Conservation (phyloP, 2,329 filamentous ascomycete species). For the Ambrosiella cleistominuta region DNA sequence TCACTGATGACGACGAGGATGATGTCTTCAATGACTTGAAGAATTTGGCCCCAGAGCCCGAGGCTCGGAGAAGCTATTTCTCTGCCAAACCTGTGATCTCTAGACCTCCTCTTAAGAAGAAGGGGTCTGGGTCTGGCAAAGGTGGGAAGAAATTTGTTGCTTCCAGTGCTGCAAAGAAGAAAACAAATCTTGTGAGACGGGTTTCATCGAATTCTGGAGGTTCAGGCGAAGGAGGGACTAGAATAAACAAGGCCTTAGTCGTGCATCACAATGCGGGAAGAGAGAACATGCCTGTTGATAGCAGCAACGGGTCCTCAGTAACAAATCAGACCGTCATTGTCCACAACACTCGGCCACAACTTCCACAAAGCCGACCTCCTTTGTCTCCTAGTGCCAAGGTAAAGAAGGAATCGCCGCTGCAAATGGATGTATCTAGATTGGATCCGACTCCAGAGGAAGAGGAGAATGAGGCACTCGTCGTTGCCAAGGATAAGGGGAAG, state of each 20-base stretch:
- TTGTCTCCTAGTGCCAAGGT: not conserved
- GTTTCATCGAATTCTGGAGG: not conserved
- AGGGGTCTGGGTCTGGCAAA: not conserved
- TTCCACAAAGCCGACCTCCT: not conserved
- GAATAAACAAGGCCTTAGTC: not conserved
- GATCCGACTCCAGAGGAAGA: conserved; percentile 7
- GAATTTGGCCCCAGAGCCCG: not conserved
- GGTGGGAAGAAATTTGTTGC: conserved; percentile 21
- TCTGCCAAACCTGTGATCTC: not conserved
- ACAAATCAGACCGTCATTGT: conserved; percentile 2
- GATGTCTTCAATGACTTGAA: not conserved
- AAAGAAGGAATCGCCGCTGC: not conserved
- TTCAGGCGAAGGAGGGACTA: not conserved
- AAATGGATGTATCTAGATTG: not conserved
- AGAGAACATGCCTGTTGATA: too few species aligned
- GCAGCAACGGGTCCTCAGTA: too few species aligned
- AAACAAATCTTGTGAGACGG: not conserved
- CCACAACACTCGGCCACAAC: not conserved
- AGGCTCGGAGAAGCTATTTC: too few species aligned
- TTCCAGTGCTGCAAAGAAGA: conserved; percentile 16
- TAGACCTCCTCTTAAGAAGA: conserved; percentile 20
- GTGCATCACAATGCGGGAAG: not conserved
- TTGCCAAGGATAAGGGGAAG: conserved; percentile 3
- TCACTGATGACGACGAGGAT: not conserved
- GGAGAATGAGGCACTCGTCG: conserved; percentile 1